Percentiles rank a stretch among this genome's conserved stretches.
Evolutionary conservation across 441 rosid genomes (phyloP).

Genomic region (Omphalea diandra): DNA sequence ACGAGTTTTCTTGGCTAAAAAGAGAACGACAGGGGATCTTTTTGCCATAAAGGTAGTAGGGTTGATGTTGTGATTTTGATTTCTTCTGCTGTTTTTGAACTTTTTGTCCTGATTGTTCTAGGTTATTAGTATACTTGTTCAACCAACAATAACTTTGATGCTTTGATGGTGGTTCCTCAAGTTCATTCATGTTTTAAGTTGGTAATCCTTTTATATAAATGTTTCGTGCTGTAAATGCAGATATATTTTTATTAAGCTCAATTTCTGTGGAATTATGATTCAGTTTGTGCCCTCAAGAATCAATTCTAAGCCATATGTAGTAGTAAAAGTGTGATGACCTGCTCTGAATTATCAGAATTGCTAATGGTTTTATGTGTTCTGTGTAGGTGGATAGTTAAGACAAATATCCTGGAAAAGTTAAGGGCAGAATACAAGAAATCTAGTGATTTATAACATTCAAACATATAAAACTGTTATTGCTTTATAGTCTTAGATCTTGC

Average conservation of each 20-base stretch:
- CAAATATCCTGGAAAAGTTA: neutral
- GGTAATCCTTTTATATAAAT: no score
- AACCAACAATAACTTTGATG: neutral
- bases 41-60: conserved; percentile 85
- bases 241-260: no score
- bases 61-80: conserved; percentile 3
- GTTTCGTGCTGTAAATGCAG: no score
- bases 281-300: neutral
- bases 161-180: neutral
- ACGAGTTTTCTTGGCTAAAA: conserved; percentile 94
- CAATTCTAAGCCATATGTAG: neutral
- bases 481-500: neutral
- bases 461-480: neutral
- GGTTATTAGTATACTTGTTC: neutral
- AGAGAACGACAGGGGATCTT: conserved; percentile 97
- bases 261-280: no score
- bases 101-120: neutral
- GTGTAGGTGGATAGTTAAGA: neutral
- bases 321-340: neutral
- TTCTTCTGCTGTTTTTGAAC: neutral
- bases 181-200: no score
- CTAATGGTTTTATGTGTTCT: neutral
- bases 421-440: neutral
- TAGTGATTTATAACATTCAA: neutral
- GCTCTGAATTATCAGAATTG: neutral